Evolutionary conservation across 2,329 filamentous ascomycete genomes (phyloP), one percentile per base, ranked within the genome.

Genomic region (Pseudogymnoascus sp.): DNA sequence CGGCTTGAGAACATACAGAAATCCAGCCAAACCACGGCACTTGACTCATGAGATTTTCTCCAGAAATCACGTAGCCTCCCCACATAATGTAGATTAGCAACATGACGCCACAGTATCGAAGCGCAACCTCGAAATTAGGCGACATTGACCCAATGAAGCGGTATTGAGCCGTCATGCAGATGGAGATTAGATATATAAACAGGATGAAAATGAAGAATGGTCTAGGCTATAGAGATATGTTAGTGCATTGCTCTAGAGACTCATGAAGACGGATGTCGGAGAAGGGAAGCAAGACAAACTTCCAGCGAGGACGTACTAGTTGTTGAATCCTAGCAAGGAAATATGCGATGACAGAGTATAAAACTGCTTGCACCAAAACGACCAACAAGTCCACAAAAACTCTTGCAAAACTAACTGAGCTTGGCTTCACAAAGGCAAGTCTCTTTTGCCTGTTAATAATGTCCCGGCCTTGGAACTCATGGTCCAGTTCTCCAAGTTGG

Each of bases 21-120:
- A 88, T 81, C 83, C 84, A 87, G 65, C 81, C 85, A 2, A 88
- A 71, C 85, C 85, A 88, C 2, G 78, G 74, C 24, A 88, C 81
- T 84, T 84, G 87, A 0, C 81, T 80, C 40, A 84, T 82, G 84
- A 88, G 87, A 64, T 83, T 76, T 24, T 79, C 79, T 28, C 84
- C 84, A 3, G 79, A 79, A 63, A 88, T 87, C 70, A 87, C 78
- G 71, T 85, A 89, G 12, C 86, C 86, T 3, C 80, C 85, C 71
- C 89, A 89, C 40, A 88, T 81, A 61, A 87, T 74, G 10, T 82
- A 74, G 31, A 80, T 79, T 6, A 77, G 76, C 60, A 88, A 75
- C 61, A 76, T 16, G 40, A 82, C 74, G 38, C 81, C 81, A 4
- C 80, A 82, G 1, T 81, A 73, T 68, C 88, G 88, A 53, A 84